Evolutionary conservation across 345 rosid genomes (phyloP), one percentile per base, ranked within the genome.

Genomic region (Eucalyptus virginea): DNA sequence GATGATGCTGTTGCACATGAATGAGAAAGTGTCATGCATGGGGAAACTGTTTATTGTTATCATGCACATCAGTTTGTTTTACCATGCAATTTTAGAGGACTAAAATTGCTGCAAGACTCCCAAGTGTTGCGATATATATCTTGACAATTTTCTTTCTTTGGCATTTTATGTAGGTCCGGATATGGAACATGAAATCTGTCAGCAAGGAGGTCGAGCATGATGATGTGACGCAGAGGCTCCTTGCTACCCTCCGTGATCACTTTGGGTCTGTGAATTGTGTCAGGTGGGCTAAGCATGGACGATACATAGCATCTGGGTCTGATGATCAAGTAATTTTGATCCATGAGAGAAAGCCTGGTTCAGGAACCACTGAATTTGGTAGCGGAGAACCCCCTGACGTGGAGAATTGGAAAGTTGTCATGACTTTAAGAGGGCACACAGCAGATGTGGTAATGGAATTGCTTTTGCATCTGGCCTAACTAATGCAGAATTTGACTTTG

Each of bases 251-350:
- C 49, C 98, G 99, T 26, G 99, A 97, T 92, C 99, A 98, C 91
- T 98, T 97, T 92, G 99, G 99, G 56, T 98, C 99, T 18, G 99
- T 98, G n/a, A 98, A 98, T 92, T 98, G 99, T 91, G 97, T 98
- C 89, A 94, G 99, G 92, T 98, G 99, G 99, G 99, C 99, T 51
- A 98, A 97, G 94, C 97, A 97, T 89, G 96, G 99, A 26, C 93
- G 98, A 80, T 95, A 91, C 88, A 92, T 98, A 88, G 99, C 99
- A 86, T 97, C 99, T 21, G 99, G 99, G 52, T 98, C 99, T 89
- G 99, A 98, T 91, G 99, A 98, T 94, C 98, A 97, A 92, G 96
- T 94, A 89, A 96, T 98, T 94, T 92, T 95, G 89, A 89, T 96
- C 89, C 99, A 98, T 87, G 99, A 98, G 92, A 94, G 95, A 91